phyloP scores from a whole-genome alignment of 768 basidiomycete genomes.

The Leccinum rimulosum region DNA sequence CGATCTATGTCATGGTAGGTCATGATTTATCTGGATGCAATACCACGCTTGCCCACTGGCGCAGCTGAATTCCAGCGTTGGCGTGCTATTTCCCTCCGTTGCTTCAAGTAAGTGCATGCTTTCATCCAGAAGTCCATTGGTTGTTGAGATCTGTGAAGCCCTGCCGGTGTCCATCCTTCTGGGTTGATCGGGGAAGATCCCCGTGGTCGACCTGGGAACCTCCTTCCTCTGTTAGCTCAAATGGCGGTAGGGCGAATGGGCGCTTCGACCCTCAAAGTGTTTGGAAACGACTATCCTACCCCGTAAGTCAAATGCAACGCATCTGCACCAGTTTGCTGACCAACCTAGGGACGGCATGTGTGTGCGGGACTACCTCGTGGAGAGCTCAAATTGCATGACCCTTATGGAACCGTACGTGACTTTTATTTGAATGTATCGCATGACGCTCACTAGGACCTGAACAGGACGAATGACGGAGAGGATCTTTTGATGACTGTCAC shows the following conservation, averaged over 20 bases:
- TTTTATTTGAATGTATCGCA: conserved; percentile 3
- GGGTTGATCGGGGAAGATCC: conserved; percentile 96
- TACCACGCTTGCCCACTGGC: conserved; percentile 7
- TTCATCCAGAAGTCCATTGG: neutral
- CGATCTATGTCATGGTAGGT: conserved; percentile 78
- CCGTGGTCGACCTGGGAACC: conserved; percentile 90
- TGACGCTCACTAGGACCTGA: conserved; percentile 1
- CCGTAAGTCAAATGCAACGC: conserved; percentile 47
- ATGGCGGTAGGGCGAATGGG: conserved; percentile 90
- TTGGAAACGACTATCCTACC: conserved; percentile 97
- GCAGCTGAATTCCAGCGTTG: conserved; percentile 69
- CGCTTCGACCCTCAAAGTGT: conserved; percentile 71
- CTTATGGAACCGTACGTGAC: conserved; percentile 90
- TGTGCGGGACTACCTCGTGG: conserved; percentile 95
- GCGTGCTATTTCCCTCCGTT: conserved; percentile 85
- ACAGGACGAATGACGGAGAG: conserved; percentile 79
- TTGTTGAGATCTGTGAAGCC: conserved; percentile 46
- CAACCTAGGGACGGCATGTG: conserved; percentile 84
- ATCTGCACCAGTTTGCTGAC: neutral
- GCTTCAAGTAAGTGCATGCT: conserved; percentile 83
- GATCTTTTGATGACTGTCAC: conserved; percentile 91
- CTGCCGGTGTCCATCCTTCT: conserved; percentile 97
- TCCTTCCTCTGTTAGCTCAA: conserved; percentile 89
- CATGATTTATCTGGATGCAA: conserved; percentile 1
- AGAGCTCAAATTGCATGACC: conserved; percentile 98